Evolutionary conservation across 768 basidiomycete genomes (phyloP).

Genomic region (Crepidotus variabilis): DNA sequence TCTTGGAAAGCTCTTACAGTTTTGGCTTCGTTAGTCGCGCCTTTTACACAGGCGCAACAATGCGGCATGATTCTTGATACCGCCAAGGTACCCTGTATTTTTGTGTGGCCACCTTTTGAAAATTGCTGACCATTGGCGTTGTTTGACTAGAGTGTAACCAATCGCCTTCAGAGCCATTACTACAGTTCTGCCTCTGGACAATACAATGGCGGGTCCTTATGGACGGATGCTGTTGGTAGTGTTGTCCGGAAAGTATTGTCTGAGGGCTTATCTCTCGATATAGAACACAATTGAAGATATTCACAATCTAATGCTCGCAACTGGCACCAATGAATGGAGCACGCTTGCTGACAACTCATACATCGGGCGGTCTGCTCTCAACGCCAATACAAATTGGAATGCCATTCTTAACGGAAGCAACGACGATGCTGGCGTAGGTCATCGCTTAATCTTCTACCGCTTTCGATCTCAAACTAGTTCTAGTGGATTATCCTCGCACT

Average conservation of each 20-base stretch:
- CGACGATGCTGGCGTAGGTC: constrained; percentile 48
- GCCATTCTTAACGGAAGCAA: constrained; percentile 42
- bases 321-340: constrained; percentile 35
- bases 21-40: background rate
- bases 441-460: background rate
- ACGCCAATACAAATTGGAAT: constrained; percentile 38
- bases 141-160: background rate
- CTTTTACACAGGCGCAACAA: background rate
- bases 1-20: background rate
- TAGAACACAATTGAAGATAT: constrained; percentile 56
- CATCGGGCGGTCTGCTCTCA: constrained; percentile 41
- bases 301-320: constrained; percentile 55
- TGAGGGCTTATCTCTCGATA: background rate
- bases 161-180: background rate
- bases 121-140: background rate
- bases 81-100: background rate
- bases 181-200: constrained; percentile 22
- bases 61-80: background rate
- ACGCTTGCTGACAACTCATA: constrained; percentile 39
- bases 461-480: background rate
- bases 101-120: background rate
- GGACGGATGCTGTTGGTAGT: constrained; percentile 50
- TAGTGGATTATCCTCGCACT: constrained; percentile 56
- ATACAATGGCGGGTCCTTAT: constrained; percentile 47
- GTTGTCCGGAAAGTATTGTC: background rate